Conservation (phyloP, 176 grass and related monocot species). For the Rhynchospora pubera region DNA sequence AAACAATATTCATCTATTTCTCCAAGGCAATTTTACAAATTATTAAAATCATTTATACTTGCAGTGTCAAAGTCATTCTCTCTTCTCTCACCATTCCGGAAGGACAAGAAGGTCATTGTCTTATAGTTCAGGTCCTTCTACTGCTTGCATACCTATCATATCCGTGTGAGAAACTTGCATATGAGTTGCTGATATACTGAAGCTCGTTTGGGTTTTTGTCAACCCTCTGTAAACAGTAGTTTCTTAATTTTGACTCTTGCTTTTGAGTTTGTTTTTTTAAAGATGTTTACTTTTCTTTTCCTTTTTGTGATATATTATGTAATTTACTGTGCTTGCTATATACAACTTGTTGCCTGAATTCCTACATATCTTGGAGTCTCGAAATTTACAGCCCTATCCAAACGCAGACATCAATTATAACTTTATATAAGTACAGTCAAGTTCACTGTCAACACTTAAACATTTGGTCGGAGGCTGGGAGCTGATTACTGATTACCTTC, state of each 20-base stretch:
- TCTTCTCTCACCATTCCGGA: conserved; percentile 20
- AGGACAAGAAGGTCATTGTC: conserved; percentile 17
- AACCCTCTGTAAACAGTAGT: conserved; percentile 21
- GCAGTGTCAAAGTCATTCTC: conserved; percentile 24
- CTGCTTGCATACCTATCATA: background rate
- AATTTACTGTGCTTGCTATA: conserved; percentile 21
- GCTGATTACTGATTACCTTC: background rate
- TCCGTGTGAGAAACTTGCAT: conserved; percentile 5
- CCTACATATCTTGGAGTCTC: background rate
- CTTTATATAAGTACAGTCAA: background rate
- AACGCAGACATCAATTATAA: background rate
- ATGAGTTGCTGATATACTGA: background rate
- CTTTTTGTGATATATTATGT: conserved; percentile 10
- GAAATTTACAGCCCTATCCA: background rate
- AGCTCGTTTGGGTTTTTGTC: background rate
- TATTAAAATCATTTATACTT: background rate
- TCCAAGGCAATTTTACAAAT: background rate
- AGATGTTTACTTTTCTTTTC: background rate
- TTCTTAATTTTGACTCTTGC: background rate
- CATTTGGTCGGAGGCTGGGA: background rate
- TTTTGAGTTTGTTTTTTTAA: conserved; percentile 12
- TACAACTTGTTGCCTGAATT: conserved; percentile 4
- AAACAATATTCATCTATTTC: background rate
- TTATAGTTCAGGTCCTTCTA: background rate
- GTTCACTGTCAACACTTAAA: background rate